phyloP scores from a whole-genome alignment of 2,329 filamentous ascomycete species.

The Aspergillaceae sp. region DNA sequence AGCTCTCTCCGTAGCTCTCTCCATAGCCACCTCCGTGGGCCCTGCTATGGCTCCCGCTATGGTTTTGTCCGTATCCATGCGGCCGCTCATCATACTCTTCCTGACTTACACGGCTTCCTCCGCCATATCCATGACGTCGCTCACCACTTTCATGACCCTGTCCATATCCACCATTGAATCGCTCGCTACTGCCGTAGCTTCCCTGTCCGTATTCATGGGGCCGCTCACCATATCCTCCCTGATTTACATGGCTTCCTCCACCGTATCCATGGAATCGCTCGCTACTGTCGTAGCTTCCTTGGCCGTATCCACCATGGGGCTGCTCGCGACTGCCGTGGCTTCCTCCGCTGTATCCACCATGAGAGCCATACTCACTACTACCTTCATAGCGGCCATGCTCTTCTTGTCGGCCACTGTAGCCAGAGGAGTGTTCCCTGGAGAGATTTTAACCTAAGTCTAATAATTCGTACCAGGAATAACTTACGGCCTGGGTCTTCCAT shows the following conservation, averaged over 20 bases:
- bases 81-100: not conserved
- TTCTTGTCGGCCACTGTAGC: constrained; percentile 12
- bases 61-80: constrained; percentile 6
- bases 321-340: constrained; percentile 3
- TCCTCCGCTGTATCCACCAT: constrained; percentile 11
- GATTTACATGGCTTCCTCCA: too few relatives aligned
- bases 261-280: not conserved
- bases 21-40: constrained; percentile 11
- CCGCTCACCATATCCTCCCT: too few relatives aligned
- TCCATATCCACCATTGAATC: not conserved
- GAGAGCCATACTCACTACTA: constrained; percentile 4
- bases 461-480: not conserved
- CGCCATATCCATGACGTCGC: constrained; percentile 10
- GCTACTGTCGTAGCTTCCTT: constrained; percentile 8
- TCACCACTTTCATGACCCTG: constrained; percentile 11
- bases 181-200: not conserved
- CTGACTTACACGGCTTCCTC: constrained; percentile 2
- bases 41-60: constrained; percentile 9
- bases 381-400: constrained; percentile 10
- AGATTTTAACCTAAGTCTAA: constrained; percentile 1
- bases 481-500: not conserved
- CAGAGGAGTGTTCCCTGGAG: constrained; percentile 12
- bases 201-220: too few relatives aligned
- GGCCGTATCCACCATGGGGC: too few relatives aligned
- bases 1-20: constrained; percentile 11